Base-by-base conservation (phyloP, 2,329 filamentous ascomycete genomes). In the Boeremia lycopersici region DNA sequence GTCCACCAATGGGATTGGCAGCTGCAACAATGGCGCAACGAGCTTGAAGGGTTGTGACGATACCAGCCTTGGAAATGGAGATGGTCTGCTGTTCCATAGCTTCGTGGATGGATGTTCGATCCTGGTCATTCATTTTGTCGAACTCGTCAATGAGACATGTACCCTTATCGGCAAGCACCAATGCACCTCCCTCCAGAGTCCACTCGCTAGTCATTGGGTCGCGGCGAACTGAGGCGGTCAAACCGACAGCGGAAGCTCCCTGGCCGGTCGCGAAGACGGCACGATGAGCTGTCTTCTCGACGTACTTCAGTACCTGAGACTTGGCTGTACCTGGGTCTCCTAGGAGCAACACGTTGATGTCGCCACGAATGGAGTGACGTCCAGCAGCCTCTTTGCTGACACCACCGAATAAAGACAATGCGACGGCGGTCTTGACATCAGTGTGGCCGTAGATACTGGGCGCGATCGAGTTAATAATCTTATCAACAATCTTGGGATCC, bases 51-150 rank as follows among this genome's bases (percentile, higher is more conserved):
- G 95, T 98, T 1, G 95, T 99, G 38, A 99, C 95, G 57, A 99
- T 99, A 77, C 95, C 95, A 0, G 95, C 95, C 75, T 99, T 99
- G 61, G 92, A 96, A 71, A 99, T 99, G 57, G 93, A 98, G 64
- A 99, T 99, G 1, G 95, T 99, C 78, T 99, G 95, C 77, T 99
- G 95, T 77, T 99, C 95, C 95, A 99, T 99, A 56, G 95, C 95
- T 81, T 99, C 95, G 83, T 99, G 95, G 65, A 99, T 99, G 7
- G 92, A 96, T 1, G 95, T 98, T 62, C 95, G 87, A 75, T 99
- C 95, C 73, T 98, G 92, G 74, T 99, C 95, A 74, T 98, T 98
- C 95, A 99, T 99, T 83, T 99, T 99, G 84, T 99, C 95, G 68
- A 99, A 99, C 77, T 99, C 95, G 69, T 99, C 95, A 60, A 99